These are phyloP conservation scores for Candida pseudocylindracea DNA, from an alignment of 1,139 yeast genomes.

Conservation along the genomic window DNA sequence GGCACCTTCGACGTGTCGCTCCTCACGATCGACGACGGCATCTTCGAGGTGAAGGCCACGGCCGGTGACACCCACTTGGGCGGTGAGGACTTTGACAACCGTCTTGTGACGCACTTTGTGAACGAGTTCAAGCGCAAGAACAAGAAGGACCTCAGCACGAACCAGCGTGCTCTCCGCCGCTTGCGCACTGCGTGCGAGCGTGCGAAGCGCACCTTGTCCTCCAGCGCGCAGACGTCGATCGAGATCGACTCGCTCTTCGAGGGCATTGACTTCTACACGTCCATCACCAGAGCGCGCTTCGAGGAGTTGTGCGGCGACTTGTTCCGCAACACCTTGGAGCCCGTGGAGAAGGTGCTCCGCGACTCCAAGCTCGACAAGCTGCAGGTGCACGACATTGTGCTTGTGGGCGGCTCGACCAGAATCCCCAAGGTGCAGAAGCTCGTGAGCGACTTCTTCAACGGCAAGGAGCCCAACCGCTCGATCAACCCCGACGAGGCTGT, in stretches of 20 bases:
- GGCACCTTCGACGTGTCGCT: slow-evolving; percentile 31
- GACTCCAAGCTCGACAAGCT: slow-evolving; percentile 71
- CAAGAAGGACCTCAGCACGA: slow-evolving; percentile 48
- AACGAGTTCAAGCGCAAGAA: slow-evolving; percentile 75
- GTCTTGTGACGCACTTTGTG: slow-evolving; percentile 1
- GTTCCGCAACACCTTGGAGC: slow-evolving; percentile 78
- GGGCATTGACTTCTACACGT: slow-evolving; percentile 87
- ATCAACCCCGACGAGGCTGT: slow-evolving; percentile 74
- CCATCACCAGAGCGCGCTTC: slow-evolving; percentile 84
- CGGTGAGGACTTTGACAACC: slow-evolving; percentile 54
- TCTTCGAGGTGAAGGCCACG: slow-evolving; percentile 27
- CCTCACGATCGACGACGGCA: slow-evolving; percentile 28
- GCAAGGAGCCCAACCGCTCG: slow-evolving; percentile 88
- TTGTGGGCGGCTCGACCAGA: slow-evolving; percentile 96
- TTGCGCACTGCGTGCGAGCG: slow-evolving; percentile 92
- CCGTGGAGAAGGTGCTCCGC: slow-evolving; percentile 80
- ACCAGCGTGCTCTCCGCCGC: slow-evolving; percentile 66
- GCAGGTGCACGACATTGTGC: slow-evolving; percentile 77
- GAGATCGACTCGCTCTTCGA: slow-evolving; percentile 91
- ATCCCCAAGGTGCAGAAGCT: slow-evolving; percentile 92
- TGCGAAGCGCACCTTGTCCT: slow-evolving; percentile 86
- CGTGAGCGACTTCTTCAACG: slow-evolving; percentile 70
- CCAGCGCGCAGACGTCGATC: slow-evolving; percentile 75
- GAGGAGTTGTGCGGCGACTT: slow-evolving; percentile 79
- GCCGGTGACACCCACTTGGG: slow-evolving; percentile 35